phyloP scores from a whole-genome alignment of 202 grass and related monocot species.

The Alloteropsis angusta region DNA sequence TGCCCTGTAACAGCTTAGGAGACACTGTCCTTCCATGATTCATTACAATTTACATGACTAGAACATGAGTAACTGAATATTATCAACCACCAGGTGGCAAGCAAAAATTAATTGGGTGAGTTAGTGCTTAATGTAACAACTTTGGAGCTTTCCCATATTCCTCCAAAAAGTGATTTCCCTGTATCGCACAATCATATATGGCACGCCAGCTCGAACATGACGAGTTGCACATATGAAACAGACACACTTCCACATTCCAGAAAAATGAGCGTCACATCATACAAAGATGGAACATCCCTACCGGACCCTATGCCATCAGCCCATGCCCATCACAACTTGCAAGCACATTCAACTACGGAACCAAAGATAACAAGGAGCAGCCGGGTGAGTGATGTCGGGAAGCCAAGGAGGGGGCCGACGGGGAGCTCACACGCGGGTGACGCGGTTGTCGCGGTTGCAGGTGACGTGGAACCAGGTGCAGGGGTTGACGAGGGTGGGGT shows the following conservation, averaged over 20 bases:
- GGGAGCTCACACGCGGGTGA: constrained; percentile 59
- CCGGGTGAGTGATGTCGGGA: background rate
- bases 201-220: no score
- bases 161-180: background rate
- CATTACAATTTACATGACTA: background rate
- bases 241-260: background rate
- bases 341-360: background rate
- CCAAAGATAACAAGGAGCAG: background rate
- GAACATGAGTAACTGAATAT: background rate
- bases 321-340: background rate
- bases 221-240: background rate
- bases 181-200: background rate
- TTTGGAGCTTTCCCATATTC: background rate
- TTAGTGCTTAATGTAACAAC: background rate
- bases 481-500: constrained; percentile 60
- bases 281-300: background rate
- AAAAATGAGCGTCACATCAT: background rate
- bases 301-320: no score
- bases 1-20: background rate
- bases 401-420: background rate
- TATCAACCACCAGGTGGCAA: no score
- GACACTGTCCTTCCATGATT: background rate
- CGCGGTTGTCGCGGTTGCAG: constrained; percentile 60
- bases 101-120: no score
- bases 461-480: constrained; percentile 87